A percentile compares a stretch with the other conserved stretches of the same genome.
Conservation (phyloP, 352 stramenopile species). For the Globisporangium barbulae region DNA sequence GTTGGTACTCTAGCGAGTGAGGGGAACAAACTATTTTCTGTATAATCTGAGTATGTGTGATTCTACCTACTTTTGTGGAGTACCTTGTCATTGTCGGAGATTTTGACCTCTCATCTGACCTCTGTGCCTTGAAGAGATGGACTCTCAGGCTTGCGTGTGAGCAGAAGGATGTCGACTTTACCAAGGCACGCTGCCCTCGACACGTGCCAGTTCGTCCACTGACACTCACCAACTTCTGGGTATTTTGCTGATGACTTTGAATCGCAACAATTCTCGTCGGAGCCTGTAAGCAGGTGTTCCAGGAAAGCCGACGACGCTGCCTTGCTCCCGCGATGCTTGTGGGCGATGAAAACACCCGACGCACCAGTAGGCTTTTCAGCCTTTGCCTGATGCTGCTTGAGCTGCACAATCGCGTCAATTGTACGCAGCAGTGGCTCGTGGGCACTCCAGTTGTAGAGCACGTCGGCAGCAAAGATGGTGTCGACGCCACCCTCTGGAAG, state of each 20-base stretch:
- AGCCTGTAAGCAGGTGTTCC: constrained; percentile 21
- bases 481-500: constrained; percentile 7
- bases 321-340: constrained; percentile 43
- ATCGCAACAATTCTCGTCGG: not conserved
- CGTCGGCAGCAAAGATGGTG: constrained; percentile 47
- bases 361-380: not conserved
- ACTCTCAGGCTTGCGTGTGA: constrained; percentile 15
- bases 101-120: not conserved
- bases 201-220: constrained; percentile 27
- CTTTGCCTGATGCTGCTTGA: not conserved
- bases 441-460: constrained; percentile 59
- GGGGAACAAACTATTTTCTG: not conserved
- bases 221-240: constrained; percentile 9
- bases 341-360: constrained; percentile 33
- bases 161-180: constrained; percentile 23
- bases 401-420: constrained; percentile 14
- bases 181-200: constrained; percentile 17
- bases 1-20: not conserved
- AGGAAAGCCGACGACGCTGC: constrained; percentile 21
- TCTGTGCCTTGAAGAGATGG: not conserved
- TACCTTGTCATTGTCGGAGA: not conserved
- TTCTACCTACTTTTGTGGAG: not conserved
- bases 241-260: not conserved
- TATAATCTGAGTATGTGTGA: constrained; percentile 4
- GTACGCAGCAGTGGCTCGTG: constrained; percentile 44